Evolutionary conservation across 2,329 filamentous ascomycete species (phyloP).

Genomic region (Annulohypoxylon truncatum): DNA sequence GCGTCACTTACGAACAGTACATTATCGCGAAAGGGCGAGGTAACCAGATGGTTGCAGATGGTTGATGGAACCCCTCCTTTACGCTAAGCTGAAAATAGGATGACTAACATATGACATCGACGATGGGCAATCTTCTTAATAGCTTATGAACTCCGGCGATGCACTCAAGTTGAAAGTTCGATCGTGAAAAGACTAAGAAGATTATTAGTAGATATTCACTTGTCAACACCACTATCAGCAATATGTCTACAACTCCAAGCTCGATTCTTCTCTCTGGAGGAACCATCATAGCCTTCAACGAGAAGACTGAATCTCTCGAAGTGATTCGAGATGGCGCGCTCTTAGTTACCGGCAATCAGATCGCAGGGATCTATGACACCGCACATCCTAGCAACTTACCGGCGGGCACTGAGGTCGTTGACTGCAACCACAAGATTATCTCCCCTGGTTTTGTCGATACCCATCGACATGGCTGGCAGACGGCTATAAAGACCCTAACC

Average conservation of each 20-base stretch:
- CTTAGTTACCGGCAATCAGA: conserved; percentile 51
- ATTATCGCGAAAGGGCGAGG: not conserved
- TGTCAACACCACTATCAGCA: not conserved
- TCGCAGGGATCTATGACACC: conserved; percentile 48
- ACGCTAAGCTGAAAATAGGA: not conserved
- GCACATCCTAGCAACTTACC: conserved; percentile 42
- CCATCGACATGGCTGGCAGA: conserved; percentile 68
- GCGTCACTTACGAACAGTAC: not conserved
- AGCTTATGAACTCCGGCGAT: not conserved
- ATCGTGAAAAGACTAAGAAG: not conserved
- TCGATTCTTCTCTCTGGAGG: conserved; percentile 47
- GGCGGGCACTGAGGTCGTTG: conserved; percentile 55
- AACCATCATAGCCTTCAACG: conserved; percentile 48
- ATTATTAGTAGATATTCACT: not conserved
- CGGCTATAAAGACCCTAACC: conserved; percentile 63
- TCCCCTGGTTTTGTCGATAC: conserved; percentile 68
- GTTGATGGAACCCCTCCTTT: not conserved
- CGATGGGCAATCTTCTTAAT: not conserved
- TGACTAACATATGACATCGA: not conserved
- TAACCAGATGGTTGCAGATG: too few species aligned
- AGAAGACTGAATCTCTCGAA: conserved; percentile 42
- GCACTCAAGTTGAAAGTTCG: not conserved
- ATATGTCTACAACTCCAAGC: conserved; percentile 18
- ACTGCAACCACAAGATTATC: conserved; percentile 63
- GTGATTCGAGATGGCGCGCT: conserved; percentile 49